A percentile compares a stretch with the other conserved stretches of the same genome.
Conservation (phyloP, 2,329 filamentous ascomycete species). For the Daldinia sp. region DNA sequence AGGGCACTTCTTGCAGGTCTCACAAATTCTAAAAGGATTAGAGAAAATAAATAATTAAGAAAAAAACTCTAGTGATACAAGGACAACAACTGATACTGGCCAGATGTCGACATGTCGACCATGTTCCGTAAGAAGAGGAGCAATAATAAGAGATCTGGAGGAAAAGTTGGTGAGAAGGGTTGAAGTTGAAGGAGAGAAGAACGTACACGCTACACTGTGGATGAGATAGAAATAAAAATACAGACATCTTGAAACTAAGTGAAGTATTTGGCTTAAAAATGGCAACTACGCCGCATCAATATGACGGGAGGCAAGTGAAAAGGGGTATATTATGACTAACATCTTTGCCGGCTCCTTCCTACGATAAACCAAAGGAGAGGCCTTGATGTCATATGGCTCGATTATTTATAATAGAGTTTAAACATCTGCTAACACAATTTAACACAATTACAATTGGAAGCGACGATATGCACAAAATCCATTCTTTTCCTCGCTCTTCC, state of each 20-base stretch:
- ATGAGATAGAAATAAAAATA: background rate
- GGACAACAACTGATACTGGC: background rate
- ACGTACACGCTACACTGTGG: too few species aligned
- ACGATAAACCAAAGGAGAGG: constrained; percentile 2
- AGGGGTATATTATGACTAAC: background rate
- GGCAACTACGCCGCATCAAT: constrained; percentile 22
- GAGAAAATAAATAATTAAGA: background rate
- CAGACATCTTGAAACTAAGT: background rate
- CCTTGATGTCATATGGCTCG: constrained; percentile 15
- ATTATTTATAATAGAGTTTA: constrained; percentile 6
- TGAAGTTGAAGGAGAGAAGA: constrained; percentile 8
- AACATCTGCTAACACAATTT: background rate
- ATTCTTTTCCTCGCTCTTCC: constrained; percentile 4
- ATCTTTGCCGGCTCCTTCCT: constrained; percentile 6
- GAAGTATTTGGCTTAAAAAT: background rate
- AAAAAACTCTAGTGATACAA: constrained; percentile 12
- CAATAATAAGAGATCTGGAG: background rate
- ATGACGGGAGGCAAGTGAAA: background rate
- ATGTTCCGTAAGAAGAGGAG: background rate
- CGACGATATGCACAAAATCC: constrained; percentile 10
- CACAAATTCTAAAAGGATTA: background rate
- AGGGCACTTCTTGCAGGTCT: background rate
- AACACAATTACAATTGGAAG: background rate
- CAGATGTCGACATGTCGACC: background rate
- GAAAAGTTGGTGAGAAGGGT: background rate